Base-by-base conservation (phyloP, 1,284 basidiomycete species). In the Xerocomus amazonicus region DNA sequence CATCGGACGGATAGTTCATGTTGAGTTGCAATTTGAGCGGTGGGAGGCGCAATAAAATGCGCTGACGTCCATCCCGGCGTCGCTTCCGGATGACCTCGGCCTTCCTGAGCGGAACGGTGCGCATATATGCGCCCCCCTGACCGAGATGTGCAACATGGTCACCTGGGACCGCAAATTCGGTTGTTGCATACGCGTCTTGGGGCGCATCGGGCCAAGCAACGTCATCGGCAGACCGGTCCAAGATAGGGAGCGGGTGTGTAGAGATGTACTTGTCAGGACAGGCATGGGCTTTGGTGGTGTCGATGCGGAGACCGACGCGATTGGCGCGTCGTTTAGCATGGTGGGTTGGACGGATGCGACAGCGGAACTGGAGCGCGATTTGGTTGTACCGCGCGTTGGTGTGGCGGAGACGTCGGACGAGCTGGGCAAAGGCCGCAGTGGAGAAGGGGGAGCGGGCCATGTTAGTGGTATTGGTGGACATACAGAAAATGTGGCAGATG, bases 281-380 rank as follows among this genome's bases (percentile, higher is more conserved):
- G 8, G 61, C 65, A 19, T 64, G 57, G 1, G 81, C 80, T 33
- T 66, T 67, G 9, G 57, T 45, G 27, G 71, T 71, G 59, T 78
- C 67, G 38, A 83, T 63, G 28, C 52, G 55, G 8, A 82, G 73
- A 9, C 72, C 68, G 12, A 75, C 69, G 23, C 58, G 54, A 16
- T 52, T 54, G 9, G 81, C 80, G 27, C 67, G 73, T 3, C 60
- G 70, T 42, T 72, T 73, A 1, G 78, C 78, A 57, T 74, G 75
- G 54, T 67, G 53, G 0, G 73, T 75, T 12, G 63, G 72, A 8
- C 47, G 58, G 51, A 47, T 57, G 48, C 51, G 54, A 28, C 48
- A 33, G 47, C 76, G 74, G 36, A 69, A 58, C 41, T 65, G 55
- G 42, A 54, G 57, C 0, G 78, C 74, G 50, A 76, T 58, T 33